Percentiles rank a stretch among this genome's conserved stretches.
phyloP scores from a whole-genome alignment of 2,329 filamentous ascomycete genomes.

The Plectosphaerella plurivora region DNA sequence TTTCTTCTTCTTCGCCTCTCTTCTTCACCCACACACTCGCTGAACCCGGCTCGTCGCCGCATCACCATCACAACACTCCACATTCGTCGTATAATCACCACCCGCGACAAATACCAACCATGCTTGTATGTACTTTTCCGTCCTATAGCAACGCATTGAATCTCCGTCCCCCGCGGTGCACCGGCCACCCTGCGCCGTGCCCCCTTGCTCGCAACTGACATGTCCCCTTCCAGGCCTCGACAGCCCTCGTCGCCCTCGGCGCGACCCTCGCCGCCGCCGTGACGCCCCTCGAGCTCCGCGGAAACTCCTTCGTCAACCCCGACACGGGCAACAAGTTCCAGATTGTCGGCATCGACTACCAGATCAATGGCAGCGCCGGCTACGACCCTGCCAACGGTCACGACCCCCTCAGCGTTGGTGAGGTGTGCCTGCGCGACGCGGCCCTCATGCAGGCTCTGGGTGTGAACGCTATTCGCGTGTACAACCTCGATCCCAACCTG shows the following conservation, averaged over 20 bases:
- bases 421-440: slow-evolving; percentile 58
- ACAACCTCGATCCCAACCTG: slow-evolving; percentile 61
- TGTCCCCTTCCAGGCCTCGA: slow-evolving; percentile 23
- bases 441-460: slow-evolving; percentile 61
- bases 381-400: slow-evolving; percentile 50
- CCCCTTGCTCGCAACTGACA: background rate
- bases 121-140: too few species aligned
- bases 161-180: too few species aligned
- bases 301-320: slow-evolving; percentile 56
- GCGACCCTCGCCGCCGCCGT: slow-evolving; percentile 53
- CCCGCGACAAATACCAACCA: too few species aligned
- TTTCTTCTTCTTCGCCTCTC: background rate
- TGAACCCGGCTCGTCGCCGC: background rate
- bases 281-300: slow-evolving; percentile 50
- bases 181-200: background rate
- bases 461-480: slow-evolving; percentile 65
- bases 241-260: slow-evolving; percentile 47
- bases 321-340: slow-evolving; percentile 57
- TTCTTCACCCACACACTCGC: background rate
- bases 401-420: slow-evolving; percentile 56
- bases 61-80: too few species aligned
- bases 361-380: slow-evolving; percentile 61
- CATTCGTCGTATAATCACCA: too few species aligned
- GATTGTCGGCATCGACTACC: slow-evolving; percentile 65
- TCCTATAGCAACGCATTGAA: background rate